Evolutionary conservation across 2,329 filamentous ascomycete species (phyloP).

Genomic region (Botrytis aclada): DNA sequence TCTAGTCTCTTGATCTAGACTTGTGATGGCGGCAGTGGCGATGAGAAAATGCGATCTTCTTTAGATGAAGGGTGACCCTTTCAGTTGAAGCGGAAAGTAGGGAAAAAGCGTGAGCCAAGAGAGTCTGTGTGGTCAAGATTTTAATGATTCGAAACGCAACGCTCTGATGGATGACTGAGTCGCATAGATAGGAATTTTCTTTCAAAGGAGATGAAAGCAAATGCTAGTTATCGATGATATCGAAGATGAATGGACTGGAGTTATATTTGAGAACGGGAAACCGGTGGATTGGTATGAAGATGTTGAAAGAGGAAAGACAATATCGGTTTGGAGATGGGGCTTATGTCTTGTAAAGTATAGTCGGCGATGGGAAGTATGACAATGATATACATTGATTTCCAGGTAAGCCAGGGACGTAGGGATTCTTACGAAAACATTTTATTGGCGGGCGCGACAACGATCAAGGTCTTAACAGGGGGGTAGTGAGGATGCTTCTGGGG

Average conservation of each 20-base stretch:
- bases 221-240: neutral
- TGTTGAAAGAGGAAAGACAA: slow-evolving; percentile 14
- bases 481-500: slow-evolving; percentile 16
- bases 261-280: slow-evolving; percentile 12
- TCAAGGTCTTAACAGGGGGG: slow-evolving; percentile 20
- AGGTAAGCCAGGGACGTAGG: slow-evolving; percentile 14
- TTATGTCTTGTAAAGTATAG: slow-evolving; percentile 18
- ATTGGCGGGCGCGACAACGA: slow-evolving; percentile 20
- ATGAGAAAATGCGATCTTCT: neutral
- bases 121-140: neutral
- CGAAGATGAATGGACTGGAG: slow-evolving; percentile 12
- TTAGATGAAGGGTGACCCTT: slow-evolving; percentile 19
- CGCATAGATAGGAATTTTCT: slow-evolving; percentile 5
- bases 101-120: slow-evolving; percentile 1
- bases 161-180: slow-evolving; percentile 11
- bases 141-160: slow-evolving; percentile 9
- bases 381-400: slow-evolving; percentile 20
- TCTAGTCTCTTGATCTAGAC: slow-evolving; percentile 13
- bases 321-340: slow-evolving; percentile 18
- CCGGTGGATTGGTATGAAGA: slow-evolving; percentile 13
- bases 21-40: slow-evolving; percentile 15
- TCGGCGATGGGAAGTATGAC: slow-evolving; percentile 22
- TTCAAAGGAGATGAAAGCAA: slow-evolving; percentile 1
- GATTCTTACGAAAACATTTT: slow-evolving; percentile 21
- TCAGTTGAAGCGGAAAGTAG: slow-evolving; percentile 1